phyloP scores from a whole-genome alignment of 257 asterid genomes.

The Nicotiana tabacum region DNA sequence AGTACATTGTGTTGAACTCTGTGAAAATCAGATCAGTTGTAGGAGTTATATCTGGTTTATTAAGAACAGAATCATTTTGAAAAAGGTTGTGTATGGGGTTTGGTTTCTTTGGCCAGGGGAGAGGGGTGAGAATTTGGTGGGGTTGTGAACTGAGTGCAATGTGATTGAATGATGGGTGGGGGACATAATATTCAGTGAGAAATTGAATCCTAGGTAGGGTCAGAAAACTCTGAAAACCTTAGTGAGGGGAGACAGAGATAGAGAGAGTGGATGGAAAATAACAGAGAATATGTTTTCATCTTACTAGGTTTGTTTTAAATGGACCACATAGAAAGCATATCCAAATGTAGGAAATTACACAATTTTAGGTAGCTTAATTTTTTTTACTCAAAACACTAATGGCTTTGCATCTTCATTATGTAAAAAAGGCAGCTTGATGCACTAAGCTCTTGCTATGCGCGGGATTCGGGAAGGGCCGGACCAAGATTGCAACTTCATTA shows the following conservation, averaged over 20 bases:
- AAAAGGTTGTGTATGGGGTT: neutral
- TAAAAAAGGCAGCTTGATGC: too few species aligned
- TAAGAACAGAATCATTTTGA: neutral
- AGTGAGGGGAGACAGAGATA: neutral
- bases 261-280: conserved; percentile 13
- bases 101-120: neutral
- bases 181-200: conserved; percentile 26
- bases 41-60: neutral
- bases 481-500: too few species aligned
- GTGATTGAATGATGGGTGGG: conserved; percentile 62
- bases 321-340: too few species aligned
- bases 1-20: conserved; percentile 27
- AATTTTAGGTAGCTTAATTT: too few species aligned
- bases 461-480: too few species aligned
- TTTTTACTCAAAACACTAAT: too few species aligned
- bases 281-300: neutral
- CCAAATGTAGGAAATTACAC: too few species aligned
- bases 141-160: conserved; percentile 36
- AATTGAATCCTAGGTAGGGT: conserved; percentile 39
- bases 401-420: too few species aligned
- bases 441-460: too few species aligned
- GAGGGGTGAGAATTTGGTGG: neutral
- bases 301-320: neutral
- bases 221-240: conserved; percentile 17
- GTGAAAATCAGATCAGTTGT: neutral